Percentiles rank a stretch among this genome's conserved stretches.
Evolutionary conservation across 257 asterid species (phyloP).

Genomic region (Solanum piurae): DNA sequence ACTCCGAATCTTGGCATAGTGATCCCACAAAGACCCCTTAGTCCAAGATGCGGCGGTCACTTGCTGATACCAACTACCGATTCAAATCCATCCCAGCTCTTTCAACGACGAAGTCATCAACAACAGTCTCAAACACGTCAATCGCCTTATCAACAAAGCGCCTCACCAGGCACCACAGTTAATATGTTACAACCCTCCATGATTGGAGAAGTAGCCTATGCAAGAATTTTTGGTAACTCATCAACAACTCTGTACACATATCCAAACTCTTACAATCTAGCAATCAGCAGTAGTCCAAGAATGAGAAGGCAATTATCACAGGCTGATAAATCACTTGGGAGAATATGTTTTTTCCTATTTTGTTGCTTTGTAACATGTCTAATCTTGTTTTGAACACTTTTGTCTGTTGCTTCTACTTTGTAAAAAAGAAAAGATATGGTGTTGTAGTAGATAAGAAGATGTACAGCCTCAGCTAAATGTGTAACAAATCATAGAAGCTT

Average conservation of each 20-base stretch:
- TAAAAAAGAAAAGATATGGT: background rate
- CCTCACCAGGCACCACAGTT: conserved; percentile 9
- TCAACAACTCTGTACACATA: conserved; percentile 30
- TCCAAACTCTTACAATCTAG: conserved; percentile 37
- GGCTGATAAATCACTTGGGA: conserved; percentile 47
- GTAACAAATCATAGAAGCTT: background rate
- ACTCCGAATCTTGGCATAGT: conserved; percentile 12
- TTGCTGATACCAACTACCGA: background rate
- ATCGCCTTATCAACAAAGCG: background rate
- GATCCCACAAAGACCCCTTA: conserved; percentile 52
- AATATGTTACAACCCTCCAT: conserved; percentile 28
- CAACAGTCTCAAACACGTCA: conserved; percentile 8
- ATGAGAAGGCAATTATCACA: conserved; percentile 34
- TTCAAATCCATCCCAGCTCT: conserved; percentile 14
- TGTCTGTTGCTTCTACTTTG: background rate
- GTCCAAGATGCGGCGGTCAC: conserved; percentile 24
- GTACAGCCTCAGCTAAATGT: background rate
- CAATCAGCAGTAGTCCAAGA: conserved; percentile 37
- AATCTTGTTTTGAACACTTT: conserved; percentile 28
- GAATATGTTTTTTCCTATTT: conserved; percentile 49
- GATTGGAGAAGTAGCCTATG: conserved; percentile 52
- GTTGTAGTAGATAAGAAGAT: background rate
- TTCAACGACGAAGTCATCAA: conserved; percentile 12
- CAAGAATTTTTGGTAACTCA: conserved; percentile 43
- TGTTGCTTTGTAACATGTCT: conserved; percentile 53